Conservation (phyloP, 2,329 filamentous ascomycete genomes). For the Penicillium sp. region DNA sequence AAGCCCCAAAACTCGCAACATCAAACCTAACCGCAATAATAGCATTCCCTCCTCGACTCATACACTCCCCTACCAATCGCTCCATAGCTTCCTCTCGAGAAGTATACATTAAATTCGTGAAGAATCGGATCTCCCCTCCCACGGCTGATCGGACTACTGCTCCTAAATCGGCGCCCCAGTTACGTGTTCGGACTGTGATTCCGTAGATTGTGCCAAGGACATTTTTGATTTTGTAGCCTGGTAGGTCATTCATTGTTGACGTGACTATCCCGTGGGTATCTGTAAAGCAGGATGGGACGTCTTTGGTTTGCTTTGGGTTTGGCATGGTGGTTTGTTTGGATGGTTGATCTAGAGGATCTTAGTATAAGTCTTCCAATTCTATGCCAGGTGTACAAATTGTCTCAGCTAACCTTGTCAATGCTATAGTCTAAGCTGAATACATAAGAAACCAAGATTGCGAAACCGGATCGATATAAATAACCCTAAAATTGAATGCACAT, state of each 20-base stretch:
- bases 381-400: not conserved
- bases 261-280: conserved; percentile 64
- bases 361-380: not conserved
- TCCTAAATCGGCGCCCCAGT: conserved; percentile 57
- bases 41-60: conserved; percentile 60
- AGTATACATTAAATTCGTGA: conserved; percentile 60
- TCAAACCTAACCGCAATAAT: conserved; percentile 62
- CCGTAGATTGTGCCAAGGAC: conserved; percentile 62
- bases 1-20: conserved; percentile 55
- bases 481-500: not conserved
- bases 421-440: not conserved
- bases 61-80: conserved; percentile 58
- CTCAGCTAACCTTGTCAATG: not conserved
- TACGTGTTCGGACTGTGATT: conserved; percentile 59
- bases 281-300: conserved; percentile 51
- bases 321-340: not conserved
- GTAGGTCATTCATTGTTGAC: conserved; percentile 64
- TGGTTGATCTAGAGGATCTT: not conserved
- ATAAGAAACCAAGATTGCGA: not conserved
- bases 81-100: conserved; percentile 61
- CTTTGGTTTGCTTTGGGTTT: conserved; percentile 7
- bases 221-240: conserved; percentile 59
- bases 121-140: conserved; percentile 61
- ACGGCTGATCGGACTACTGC: conserved; percentile 60
- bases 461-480: not conserved